Evolutionary conservation across 2,329 filamentous ascomycete species (phyloP).

Genomic region (Neonectria neomacrospora): DNA sequence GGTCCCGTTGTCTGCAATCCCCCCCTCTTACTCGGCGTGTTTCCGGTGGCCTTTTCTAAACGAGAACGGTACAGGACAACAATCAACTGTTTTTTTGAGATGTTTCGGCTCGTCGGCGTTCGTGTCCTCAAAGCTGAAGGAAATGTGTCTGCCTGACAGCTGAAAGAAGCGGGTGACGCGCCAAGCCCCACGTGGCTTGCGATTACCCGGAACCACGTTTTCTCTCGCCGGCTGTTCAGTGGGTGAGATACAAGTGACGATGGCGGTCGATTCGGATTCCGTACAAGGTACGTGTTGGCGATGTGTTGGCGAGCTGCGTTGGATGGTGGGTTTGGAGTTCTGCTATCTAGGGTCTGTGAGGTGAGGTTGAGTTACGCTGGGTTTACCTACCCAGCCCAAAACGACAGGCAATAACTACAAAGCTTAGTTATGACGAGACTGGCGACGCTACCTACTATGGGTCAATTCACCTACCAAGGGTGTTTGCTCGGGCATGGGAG

Average conservation of each 20-base stretch:
- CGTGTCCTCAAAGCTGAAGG: background rate
- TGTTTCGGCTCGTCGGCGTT: background rate
- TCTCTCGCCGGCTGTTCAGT: background rate
- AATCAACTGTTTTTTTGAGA: background rate
- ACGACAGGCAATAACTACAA: no score
- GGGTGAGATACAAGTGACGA: background rate
- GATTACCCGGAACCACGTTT: conserved; percentile 11
- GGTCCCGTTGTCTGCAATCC: background rate
- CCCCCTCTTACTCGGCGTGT: background rate
- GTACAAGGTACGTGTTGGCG: background rate
- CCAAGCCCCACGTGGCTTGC: conserved; percentile 21
- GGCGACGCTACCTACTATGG: no score
- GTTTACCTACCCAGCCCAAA: background rate
- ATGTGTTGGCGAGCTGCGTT: background rate
- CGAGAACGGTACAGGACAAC: background rate
- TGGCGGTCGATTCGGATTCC: background rate
- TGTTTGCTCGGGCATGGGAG: no score
- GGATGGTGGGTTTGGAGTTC: background rate
- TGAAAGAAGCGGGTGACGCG: conserved; percentile 20
- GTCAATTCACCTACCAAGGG: no score
- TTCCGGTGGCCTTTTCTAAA: background rate
- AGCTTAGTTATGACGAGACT: no score
- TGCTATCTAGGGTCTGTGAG: background rate
- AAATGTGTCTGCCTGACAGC: conserved; percentile 14
- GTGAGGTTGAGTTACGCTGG: background rate